A percentile compares a stretch with the other conserved stretches of the same genome.
Evolutionary conservation across 768 basidiomycete species (phyloP).

Genomic region (Auriscalpium orientale): DNA sequence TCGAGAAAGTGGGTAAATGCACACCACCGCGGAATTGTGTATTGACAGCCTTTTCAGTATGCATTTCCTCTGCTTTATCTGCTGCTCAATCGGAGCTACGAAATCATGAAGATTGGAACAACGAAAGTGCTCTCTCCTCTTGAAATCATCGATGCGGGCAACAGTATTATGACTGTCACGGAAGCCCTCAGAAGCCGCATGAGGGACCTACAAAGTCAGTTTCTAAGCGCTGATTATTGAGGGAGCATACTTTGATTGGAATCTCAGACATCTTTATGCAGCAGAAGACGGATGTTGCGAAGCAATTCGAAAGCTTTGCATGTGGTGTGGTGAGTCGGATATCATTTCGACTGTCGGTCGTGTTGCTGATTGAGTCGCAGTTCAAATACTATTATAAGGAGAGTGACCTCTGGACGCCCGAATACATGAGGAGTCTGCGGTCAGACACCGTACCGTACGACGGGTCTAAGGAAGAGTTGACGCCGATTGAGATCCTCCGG

Average conservation of each 20-base stretch:
- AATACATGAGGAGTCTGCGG: background rate
- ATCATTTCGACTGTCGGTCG: background rate
- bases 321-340: background rate
- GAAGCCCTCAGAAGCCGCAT: background rate
- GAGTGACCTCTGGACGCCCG: background rate
- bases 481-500: no score
- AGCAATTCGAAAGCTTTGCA: background rate
- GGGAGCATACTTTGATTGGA: background rate
- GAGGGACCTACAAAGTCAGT: background rate
- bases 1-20: constrained; percentile 17
- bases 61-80: constrained; percentile 2
- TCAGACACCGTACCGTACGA: background rate
- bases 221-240: background rate
- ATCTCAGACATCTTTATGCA: background rate
- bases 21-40: background rate
- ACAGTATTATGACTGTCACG: background rate
- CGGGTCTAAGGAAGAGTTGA: background rate
- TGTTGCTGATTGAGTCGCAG: background rate
- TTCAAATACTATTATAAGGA: background rate
- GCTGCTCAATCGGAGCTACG: constrained; percentile 5
- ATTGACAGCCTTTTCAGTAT: background rate
- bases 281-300: background rate
- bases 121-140: background rate
- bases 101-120: background rate
- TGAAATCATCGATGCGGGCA: background rate